Conservation (phyloP, 2,329 filamentous ascomycete genomes). For the Aquanectria penicillioides region DNA sequence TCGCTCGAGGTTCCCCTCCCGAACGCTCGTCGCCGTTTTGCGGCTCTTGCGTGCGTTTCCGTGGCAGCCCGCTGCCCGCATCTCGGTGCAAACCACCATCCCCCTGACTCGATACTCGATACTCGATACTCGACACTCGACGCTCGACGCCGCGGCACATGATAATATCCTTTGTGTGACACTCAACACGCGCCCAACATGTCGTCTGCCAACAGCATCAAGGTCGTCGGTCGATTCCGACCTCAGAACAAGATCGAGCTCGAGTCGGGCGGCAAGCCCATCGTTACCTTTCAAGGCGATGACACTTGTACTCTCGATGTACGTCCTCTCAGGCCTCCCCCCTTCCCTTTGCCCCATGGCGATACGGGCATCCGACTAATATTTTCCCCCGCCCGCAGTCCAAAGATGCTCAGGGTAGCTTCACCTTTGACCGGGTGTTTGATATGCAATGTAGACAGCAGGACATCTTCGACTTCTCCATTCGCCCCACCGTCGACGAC, state of each 20-base stretch:
- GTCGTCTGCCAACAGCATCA: conserved; percentile 73
- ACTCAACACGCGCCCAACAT: conserved; percentile 47
- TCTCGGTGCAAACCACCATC: conserved; percentile 33
- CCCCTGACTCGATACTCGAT: conserved; percentile 28
- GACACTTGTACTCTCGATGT: conserved; percentile 91
- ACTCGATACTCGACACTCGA: conserved; percentile 23
- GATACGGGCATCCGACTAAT: conserved; percentile 35
- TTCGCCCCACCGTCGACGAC: conserved; percentile 94
- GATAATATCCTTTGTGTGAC: conserved; percentile 39
- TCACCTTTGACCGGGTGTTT: conserved; percentile 98
- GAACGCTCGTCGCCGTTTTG: conserved; percentile 38
- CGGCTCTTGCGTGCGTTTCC: conserved; percentile 33
- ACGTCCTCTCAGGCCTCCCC: conserved; percentile 50
- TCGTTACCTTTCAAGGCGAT: conserved; percentile 87
- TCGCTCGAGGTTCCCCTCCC: conserved; percentile 22
- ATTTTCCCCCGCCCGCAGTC: conserved; percentile 72
- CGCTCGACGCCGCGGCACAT: conserved; percentile 35
- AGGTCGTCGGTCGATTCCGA: conserved; percentile 97
- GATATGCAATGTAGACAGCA: conserved; percentile 90
- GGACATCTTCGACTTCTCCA: conserved; percentile 98
- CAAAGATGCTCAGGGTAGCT: conserved; percentile 82
- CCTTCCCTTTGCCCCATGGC: not conserved
- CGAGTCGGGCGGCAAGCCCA: conserved; percentile 87
- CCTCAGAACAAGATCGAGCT: conserved; percentile 97
- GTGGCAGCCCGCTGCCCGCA: conserved; percentile 31